Conservation (phyloP, 306 rosid genomes). For the Mimosa pudica region DNA sequence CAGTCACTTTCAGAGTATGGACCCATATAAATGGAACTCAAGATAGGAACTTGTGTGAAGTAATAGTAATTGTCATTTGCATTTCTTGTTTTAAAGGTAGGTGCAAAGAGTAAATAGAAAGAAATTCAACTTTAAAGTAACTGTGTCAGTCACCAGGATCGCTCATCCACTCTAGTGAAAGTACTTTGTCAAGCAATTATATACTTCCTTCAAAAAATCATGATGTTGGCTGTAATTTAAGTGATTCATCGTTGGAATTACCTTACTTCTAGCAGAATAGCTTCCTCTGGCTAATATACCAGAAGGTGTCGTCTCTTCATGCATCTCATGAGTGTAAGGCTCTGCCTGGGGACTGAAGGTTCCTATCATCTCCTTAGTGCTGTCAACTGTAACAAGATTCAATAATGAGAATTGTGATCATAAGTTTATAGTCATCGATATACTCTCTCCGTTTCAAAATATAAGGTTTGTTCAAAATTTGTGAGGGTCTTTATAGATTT, state of each 20-base stretch:
- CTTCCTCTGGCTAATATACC: conserved; percentile 91
- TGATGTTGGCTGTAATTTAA: background rate
- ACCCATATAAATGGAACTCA: conserved; percentile 17
- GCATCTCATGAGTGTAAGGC: conserved; percentile 78
- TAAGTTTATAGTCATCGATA: background rate
- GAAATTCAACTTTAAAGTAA: background rate
- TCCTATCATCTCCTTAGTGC: conserved; percentile 86
- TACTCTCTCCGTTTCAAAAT: too few species aligned
- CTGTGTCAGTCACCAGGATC: background rate
- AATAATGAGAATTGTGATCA: conserved; percentile 9
- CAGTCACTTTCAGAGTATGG: conserved; percentile 16
- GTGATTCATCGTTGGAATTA: conserved; percentile 30
- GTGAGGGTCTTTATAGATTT: too few species aligned
- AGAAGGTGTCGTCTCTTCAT: conserved; percentile 93
- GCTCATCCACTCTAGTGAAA: background rate
- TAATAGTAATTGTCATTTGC: background rate
- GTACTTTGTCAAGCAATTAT: conserved; percentile 2
- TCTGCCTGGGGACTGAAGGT: conserved; percentile 89
- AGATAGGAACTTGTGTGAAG: conserved; percentile 21
- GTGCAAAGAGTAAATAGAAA: background rate
- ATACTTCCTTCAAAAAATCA: conserved; percentile 13
- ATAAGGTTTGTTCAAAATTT: too few species aligned
- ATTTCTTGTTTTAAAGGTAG: background rate
- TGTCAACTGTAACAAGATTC: conserved; percentile 68
- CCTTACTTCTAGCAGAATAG: conserved; percentile 89